Evolutionary conservation across 345 rosid species (phyloP), one percentile per base, ranked within the genome.

Genomic region (Eucalyptus curtisii): DNA sequence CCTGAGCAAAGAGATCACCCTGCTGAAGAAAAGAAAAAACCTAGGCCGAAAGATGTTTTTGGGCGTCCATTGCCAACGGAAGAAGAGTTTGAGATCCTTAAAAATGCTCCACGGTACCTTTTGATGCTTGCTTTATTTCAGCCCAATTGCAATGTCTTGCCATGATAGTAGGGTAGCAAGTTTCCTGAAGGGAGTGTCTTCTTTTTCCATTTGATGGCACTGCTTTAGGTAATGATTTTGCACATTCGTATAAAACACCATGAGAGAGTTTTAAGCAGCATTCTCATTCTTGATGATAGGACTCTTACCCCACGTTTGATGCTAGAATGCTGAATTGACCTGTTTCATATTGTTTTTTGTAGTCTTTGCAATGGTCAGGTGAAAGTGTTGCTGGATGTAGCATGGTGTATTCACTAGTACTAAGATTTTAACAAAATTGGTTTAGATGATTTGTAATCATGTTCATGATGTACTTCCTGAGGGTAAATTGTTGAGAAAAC

Each of bases 61-160:
- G 99, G 99, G 87, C 99, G 98, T 87, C n/a, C 97, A 87, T 93
- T 98, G 90, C 99, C 99, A 7, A 97, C 99, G 24, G 99, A 95
- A 92, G 98, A 96, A 92, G 97, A 98, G 85, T 98, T 98, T 90
- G 95, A 91, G 40, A 91, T 96, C 89, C 96, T 97, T 33, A 96
- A 96, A 91, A 96, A 95, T 89, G 98, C 99, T 91, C 99, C 99
- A 86, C 89, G 95, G 99, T 96, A 92, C 90, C 88, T 30, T 87
- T 40, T 76, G 30, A 76, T 76, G 47, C 47, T 20, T 40, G 47
- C 47, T 76, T 44, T 50, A 20, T 52, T 27, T 50, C 59, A 5
- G 84, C 30, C 49, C 66, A 25, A n/a, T 14, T 13, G 19, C 19
- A 20, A 76, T 76, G 47, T 40, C 84, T 76, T 76, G 8, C 15